Evolutionary conservation across 352 stramenopile species (phyloP).

Genomic region (Phytophthora citrophthora): DNA sequence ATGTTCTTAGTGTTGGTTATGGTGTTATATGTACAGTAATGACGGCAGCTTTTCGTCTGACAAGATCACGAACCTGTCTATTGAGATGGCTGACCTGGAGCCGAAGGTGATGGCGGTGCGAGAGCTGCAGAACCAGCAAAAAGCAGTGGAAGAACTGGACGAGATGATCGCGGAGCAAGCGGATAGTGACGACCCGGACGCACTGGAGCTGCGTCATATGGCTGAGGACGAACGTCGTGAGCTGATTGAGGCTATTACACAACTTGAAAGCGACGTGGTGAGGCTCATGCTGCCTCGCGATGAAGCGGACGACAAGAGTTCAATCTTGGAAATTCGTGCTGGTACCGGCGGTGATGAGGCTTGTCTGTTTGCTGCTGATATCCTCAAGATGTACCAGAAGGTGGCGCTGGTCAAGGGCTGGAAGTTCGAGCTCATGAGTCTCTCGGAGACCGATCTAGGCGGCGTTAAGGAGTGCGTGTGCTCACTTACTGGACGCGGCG

Average conservation of each 20-base stretch:
- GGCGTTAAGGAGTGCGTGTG: slow-evolving; percentile 87
- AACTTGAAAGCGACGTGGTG: slow-evolving; percentile 69
- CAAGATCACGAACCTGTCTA: slow-evolving; percentile 81
- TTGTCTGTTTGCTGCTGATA: slow-evolving; percentile 95
- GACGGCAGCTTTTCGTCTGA: slow-evolving; percentile 76
- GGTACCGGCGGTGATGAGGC: slow-evolving; percentile 97
- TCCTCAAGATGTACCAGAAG: slow-evolving; percentile 95
- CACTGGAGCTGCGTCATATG: slow-evolving; percentile 74
- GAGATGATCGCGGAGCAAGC: slow-evolving; percentile 77
- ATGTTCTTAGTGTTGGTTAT: slow-evolving; percentile 5
- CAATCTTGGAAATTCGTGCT: slow-evolving; percentile 97
- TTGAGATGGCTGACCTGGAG: slow-evolving; percentile 85
- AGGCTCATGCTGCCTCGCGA: slow-evolving; percentile 83
- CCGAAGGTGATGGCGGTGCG: slow-evolving; percentile 71
- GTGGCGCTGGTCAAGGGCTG: slow-evolving; percentile 85
- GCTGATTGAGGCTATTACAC: slow-evolving; percentile 53
- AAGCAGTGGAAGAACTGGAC: slow-evolving; percentile 91
- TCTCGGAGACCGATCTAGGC: slow-evolving; percentile 85
- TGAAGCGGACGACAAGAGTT: slow-evolving; percentile 94
- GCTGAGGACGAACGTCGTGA: slow-evolving; percentile 77
- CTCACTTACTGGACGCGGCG: slow-evolving; percentile 70
- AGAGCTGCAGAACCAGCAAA: slow-evolving; percentile 89
- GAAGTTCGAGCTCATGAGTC: slow-evolving; percentile 91
- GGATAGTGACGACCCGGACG: slow-evolving; percentile 54
- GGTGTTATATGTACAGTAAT: slow-evolving; percentile 48